A percentile compares a stretch with the other conserved stretches of the same genome.
Evolutionary conservation across 441 rosid species (phyloP).

Genomic region (Bruguiera hainesii): DNA sequence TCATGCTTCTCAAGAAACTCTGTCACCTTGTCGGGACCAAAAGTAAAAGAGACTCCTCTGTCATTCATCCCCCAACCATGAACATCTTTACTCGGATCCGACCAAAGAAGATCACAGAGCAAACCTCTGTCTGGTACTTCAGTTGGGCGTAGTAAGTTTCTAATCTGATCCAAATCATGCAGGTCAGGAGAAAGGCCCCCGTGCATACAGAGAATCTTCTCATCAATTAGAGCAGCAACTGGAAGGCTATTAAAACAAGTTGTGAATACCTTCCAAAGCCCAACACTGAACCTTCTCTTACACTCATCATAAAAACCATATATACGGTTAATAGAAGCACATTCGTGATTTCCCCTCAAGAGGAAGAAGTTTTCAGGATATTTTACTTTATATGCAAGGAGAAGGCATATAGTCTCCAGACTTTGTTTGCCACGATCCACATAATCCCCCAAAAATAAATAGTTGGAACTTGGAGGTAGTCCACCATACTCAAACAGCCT

Average conservation of each 20-base stretch:
- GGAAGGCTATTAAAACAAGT: slow-evolving; percentile 76
- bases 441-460: slow-evolving; percentile 83
- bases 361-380: slow-evolving; percentile 69
- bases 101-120: slow-evolving; percentile 83
- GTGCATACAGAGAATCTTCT: slow-evolving; percentile 74
- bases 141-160: slow-evolving; percentile 53
- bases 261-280: slow-evolving; percentile 61
- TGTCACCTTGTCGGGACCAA: slow-evolving; percentile 60
- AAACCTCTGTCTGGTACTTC: slow-evolving; percentile 70
- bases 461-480: slow-evolving; percentile 71
- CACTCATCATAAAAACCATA: slow-evolving; percentile 77
- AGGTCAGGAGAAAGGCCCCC: slow-evolving; percentile 80
- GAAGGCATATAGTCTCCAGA: slow-evolving; percentile 70
- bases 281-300: slow-evolving; percentile 65
- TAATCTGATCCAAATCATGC: slow-evolving; percentile 48
- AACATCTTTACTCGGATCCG: slow-evolving; percentile 63
- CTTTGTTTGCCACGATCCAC: slow-evolving; percentile 85
- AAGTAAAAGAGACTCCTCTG: slow-evolving; percentile 70
- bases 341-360: slow-evolving; percentile 73
- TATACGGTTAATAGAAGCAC: slow-evolving; percentile 76
- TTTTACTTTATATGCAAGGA: slow-evolving; percentile 67
- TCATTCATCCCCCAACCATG: slow-evolving; percentile 78
- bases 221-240: slow-evolving; percentile 70
- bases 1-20: slow-evolving; percentile 63
- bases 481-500: slow-evolving; percentile 91